Conservation (phyloP, 1,139 yeast genomes). For the Yamadazyma kanchanaburiensis region DNA sequence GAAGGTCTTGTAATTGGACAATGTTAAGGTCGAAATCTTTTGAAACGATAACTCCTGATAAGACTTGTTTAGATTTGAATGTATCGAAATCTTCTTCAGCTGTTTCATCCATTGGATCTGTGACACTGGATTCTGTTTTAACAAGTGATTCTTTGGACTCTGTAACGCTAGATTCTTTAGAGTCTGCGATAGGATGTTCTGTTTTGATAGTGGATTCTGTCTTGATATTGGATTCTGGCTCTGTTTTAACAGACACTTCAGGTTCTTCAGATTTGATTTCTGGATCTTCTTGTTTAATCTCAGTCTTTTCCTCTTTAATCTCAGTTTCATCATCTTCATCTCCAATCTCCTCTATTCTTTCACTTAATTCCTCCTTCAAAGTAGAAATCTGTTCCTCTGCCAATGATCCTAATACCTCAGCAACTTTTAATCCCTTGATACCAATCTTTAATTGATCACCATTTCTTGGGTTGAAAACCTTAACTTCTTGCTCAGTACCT, state of each 20-base stretch:
- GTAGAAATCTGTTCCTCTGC: constrained; percentile 51
- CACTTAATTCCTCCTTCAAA: constrained; percentile 22
- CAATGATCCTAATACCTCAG: constrained; percentile 77
- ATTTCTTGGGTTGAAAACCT: constrained; percentile 88
- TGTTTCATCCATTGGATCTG: constrained; percentile 10
- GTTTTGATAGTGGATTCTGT: constrained; percentile 17
- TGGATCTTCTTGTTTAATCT: constrained; percentile 16
- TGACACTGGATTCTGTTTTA: constrained; percentile 17
- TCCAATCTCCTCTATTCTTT: constrained; percentile 15
- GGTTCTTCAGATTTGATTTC: constrained; percentile 3
- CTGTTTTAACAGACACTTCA: constrained; percentile 6
- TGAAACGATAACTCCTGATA: constrained; percentile 89
- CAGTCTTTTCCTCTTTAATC: constrained; percentile 13
- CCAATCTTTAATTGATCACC: constrained; percentile 76
- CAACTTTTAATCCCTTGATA: constrained; percentile 81
- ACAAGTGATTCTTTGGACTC: no score
- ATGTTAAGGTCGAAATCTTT: constrained; percentile 86
- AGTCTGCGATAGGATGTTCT: constrained; percentile 5
- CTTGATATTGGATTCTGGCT: constrained; percentile 14
- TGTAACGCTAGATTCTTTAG: constrained; percentile 6
- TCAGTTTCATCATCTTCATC: constrained; percentile 15
- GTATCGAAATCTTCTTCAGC: constrained; percentile 14
- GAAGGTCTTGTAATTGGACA: constrained; percentile 78
- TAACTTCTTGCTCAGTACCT: constrained; percentile 89
- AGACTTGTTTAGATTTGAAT: constrained; percentile 37